These are phyloP conservation scores for Cladophialophora chaetospira DNA, from an alignment of 2,329 filamentous ascomycete species.

Conservation along the genomic window DNA sequence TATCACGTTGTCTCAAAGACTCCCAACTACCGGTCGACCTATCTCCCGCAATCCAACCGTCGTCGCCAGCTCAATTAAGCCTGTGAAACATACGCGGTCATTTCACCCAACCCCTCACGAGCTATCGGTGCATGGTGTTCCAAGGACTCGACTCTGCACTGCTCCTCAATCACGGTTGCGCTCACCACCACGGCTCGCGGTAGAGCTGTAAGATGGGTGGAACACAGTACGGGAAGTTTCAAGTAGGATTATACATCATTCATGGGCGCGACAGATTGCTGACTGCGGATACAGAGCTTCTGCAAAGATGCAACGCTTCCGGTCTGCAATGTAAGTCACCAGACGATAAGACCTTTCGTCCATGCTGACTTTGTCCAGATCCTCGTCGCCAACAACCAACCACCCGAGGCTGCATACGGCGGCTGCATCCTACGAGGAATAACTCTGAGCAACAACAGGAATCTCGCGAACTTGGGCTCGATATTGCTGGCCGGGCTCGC, in stretches of 20 bases:
- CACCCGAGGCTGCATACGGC: conserved; percentile 54
- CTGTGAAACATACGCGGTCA: no score
- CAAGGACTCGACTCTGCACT: conserved; percentile 1
- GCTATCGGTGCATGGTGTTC: conserved; percentile 13
- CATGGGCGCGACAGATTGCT: conserved; percentile 14
- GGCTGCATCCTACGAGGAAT: conserved; percentile 80
- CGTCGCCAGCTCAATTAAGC: conserved; percentile 1
- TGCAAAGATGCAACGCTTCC: conserved; percentile 82
- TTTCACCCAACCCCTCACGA: background rate
- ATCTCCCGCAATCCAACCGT: background rate
- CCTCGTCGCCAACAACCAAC: conserved; percentile 62
- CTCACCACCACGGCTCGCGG: background rate
- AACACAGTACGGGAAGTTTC: conserved; percentile 61
- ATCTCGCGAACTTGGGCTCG: conserved; percentile 87
- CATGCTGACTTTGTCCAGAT: conserved; percentile 54
- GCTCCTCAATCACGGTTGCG: background rate
- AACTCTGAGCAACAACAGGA: conserved; percentile 61
- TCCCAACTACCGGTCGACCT: conserved; percentile 1
- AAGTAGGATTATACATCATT: conserved; percentile 46
- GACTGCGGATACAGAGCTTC: conserved; percentile 62
- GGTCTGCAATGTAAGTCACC: conserved; percentile 74
- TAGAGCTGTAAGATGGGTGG: conserved; percentile 46
- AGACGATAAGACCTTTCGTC: conserved; percentile 6
- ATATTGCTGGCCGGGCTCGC: conserved; percentile 80
- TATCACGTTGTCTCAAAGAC: conserved; percentile 12